Evolutionary conservation across 2,329 filamentous ascomycete genomes (phyloP), one percentile per base, ranked within the genome.

Genomic region (Epichloe gansuensis): DNA sequence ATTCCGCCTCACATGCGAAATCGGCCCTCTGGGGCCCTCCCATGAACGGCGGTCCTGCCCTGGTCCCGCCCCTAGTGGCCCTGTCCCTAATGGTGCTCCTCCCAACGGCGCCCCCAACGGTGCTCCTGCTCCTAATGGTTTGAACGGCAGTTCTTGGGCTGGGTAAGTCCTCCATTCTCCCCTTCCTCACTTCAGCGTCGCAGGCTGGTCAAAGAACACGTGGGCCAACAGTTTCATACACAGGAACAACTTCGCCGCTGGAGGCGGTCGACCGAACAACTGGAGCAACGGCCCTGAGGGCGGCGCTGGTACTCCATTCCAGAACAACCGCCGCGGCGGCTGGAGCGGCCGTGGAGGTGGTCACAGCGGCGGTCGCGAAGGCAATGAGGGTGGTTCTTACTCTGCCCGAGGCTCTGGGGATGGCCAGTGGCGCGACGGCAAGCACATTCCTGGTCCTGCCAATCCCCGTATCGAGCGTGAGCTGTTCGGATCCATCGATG

Each of bases 381-480:
- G 75, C 56, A 68, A 55, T 65, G 75, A 75, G 56, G 76, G 77
- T 55, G 72, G 75, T 56, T 71, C 73, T 58, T 74, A 76, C 60
- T 62, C 77, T 65, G 77, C 83, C 63, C 83, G 86, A 64, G 90
- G 91, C 63, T 94, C 90, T 67, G 93, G 93, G 64, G 93, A 97
- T 66, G 93, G 93, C 65, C 84, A 89, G 75, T 98, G 93, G 93
- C 83, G 85, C 65, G 91, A 97, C 61, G 93, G 93, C 71, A 95
- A 97, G 79, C 93, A 98, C 75, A 76, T 96, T 63, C 81, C 91
- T 55, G 93, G 93, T 54, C 89, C 91, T 58, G 71, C 85, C 62
- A 97, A 97, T 75, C 80, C 85, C 58, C 90, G 91, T 62, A 60
- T 95, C 46, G 93, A 98, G 80, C 91, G 91, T 63, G 93, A 98